These are phyloP conservation scores for Entomophthora muscae DNA, from an alignment of 371 early-diverging fungal species.

Conservation along the genomic window DNA sequence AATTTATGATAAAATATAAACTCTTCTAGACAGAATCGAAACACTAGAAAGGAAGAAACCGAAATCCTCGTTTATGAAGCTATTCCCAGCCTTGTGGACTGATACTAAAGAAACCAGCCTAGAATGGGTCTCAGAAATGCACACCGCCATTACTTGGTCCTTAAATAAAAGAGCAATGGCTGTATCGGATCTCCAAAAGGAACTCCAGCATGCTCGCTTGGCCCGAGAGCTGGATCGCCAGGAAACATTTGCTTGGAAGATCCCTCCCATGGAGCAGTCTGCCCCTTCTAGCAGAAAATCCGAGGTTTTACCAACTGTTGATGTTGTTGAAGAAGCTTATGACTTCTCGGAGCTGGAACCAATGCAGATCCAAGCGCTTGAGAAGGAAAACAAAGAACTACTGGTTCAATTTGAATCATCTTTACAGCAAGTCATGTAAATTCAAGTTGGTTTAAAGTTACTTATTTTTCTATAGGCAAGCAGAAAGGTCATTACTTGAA, in stretches of 20 bases:
- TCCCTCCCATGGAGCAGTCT: not conserved
- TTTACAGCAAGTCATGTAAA: conserved; percentile 28
- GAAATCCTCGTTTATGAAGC: not conserved
- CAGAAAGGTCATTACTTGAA: conserved; percentile 44
- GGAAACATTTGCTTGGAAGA: conserved; percentile 17
- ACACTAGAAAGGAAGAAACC: not conserved
- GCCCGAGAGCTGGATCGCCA: conserved; percentile 27
- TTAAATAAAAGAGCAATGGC: conserved; percentile 28
- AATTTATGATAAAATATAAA: not conserved
- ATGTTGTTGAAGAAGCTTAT: not conserved
- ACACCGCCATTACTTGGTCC: conserved; percentile 22
- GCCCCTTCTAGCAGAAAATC: not conserved
- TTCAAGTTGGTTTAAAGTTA: not conserved
- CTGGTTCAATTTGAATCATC: conserved; percentile 36
- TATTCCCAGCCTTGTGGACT: not conserved
- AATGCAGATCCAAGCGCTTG: conserved; percentile 35
- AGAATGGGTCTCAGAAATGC: not conserved
- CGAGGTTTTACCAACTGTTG: not conserved
- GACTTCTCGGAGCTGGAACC: conserved; percentile 20
- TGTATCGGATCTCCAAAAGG: conserved; percentile 28
- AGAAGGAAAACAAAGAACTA: conserved; percentile 37
- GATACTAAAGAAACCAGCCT: not conserved
- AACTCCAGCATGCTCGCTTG: conserved; percentile 30
- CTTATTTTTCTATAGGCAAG: conserved; percentile 16
- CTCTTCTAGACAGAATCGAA: not conserved